A percentile compares a stretch with the other conserved stretches of the same genome.
Evolutionary conservation across 2,329 filamentous ascomycete species (phyloP).

Genomic region (Sordariomycetes sp.): DNA sequence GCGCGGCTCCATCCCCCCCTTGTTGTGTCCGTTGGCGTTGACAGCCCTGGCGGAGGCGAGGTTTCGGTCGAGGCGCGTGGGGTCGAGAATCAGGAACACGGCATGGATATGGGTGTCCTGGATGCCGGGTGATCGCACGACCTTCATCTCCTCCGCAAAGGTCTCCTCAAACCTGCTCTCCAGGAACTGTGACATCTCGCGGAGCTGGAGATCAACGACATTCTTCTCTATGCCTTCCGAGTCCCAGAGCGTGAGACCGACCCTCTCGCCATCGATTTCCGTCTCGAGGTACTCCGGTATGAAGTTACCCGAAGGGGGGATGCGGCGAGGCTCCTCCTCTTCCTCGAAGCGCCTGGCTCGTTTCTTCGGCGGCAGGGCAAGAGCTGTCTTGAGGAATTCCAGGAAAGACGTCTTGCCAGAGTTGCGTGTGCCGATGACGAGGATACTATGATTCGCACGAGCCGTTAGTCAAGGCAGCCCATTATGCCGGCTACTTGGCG

Average conservation of each 20-base stretch:
- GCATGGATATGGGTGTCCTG: slow-evolving; percentile 97
- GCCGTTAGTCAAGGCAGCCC: neutral
- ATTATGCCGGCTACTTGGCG: neutral
- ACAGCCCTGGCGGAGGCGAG: slow-evolving; percentile 54
- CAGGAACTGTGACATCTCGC: slow-evolving; percentile 83
- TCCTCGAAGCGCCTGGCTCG: slow-evolving; percentile 45
- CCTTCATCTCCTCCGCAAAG: slow-evolving; percentile 95
- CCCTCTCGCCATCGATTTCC: slow-evolving; percentile 82
- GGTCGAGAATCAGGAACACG: slow-evolving; percentile 86
- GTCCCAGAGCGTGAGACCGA: slow-evolving; percentile 93
- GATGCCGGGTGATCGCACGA: slow-evolving; percentile 81
- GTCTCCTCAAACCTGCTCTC: slow-evolving; percentile 99
- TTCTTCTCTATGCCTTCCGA: slow-evolving; percentile 92
- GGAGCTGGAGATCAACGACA: slow-evolving; percentile 85
- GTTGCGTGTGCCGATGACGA: slow-evolving; percentile 78
- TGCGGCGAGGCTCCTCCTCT: slow-evolving; percentile 45
- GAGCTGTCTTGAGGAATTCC: slow-evolving; percentile 81
- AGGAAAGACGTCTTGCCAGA: slow-evolving; percentile 95
- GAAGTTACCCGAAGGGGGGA: slow-evolving; percentile 57
- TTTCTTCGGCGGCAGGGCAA: slow-evolving; percentile 76
- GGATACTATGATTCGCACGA: slow-evolving; percentile 47
- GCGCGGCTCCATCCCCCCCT: slow-evolving; percentile 23
- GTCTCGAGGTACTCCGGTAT: slow-evolving; percentile 86
- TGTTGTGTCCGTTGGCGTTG: slow-evolving; percentile 40
- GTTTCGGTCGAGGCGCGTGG: slow-evolving; percentile 73